These are phyloP conservation scores for Begonia fuchsioides DNA, from an alignment of 306 rosid species.

Conservation along the genomic window DNA sequence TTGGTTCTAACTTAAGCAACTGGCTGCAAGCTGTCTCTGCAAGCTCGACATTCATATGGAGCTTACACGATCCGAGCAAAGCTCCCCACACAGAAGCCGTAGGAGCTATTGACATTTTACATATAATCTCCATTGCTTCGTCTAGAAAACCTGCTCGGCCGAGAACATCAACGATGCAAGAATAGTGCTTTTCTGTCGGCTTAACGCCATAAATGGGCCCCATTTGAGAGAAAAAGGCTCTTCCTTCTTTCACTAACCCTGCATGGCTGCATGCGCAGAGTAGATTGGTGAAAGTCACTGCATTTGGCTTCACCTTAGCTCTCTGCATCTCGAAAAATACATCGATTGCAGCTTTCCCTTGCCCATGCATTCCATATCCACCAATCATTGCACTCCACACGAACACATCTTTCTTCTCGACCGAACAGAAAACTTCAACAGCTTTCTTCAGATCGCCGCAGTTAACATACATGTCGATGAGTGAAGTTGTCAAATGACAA, in stretches of 20 bases:
- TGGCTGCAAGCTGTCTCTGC: constrained; percentile 35
- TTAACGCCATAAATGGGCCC: constrained; percentile 31
- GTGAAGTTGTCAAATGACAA: constrained; percentile 36
- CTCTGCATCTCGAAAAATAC: constrained; percentile 36
- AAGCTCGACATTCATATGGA: constrained; percentile 36
- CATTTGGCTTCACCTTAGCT: constrained; percentile 43
- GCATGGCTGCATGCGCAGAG: constrained; percentile 51
- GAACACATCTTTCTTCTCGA: constrained; percentile 39
- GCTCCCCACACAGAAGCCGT: constrained; percentile 43
- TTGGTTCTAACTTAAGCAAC: constrained; percentile 42
- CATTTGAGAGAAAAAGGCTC: constrained; percentile 33
- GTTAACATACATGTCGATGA: constrained; percentile 55
- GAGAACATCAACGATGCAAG: constrained; percentile 42
- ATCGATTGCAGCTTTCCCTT: constrained; percentile 34
- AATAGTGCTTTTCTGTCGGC: constrained; percentile 39
- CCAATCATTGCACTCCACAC: constrained; percentile 62
- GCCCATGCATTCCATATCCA: constrained; percentile 54
- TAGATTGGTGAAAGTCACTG: constrained; percentile 44
- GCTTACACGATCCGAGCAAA: constrained; percentile 39
- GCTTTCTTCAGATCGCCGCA: constrained; percentile 50
- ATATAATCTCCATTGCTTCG: constrained; percentile 28
- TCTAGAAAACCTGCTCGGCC: constrained; percentile 45
- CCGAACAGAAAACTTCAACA: constrained; percentile 29
- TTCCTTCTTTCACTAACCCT: constrained; percentile 37
- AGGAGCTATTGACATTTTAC: constrained; percentile 35